Conservation (phyloP, 2,329 filamentous ascomycete genomes). For the Xylaria sp. region DNA sequence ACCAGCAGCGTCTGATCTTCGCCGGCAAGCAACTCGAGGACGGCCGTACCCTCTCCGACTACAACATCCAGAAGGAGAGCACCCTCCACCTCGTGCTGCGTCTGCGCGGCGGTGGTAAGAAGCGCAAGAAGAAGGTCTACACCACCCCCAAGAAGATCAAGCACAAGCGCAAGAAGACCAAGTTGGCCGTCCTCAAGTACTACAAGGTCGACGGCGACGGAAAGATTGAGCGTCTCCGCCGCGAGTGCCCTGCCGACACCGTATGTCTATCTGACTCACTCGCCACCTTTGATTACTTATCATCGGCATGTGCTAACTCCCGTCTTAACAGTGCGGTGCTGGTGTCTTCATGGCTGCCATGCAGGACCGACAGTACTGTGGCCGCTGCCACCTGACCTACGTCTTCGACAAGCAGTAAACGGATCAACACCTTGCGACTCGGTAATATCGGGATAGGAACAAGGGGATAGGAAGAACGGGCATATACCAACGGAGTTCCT, state of each 20-base stretch:
- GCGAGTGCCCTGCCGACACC: conserved; percentile 94
- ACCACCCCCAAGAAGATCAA: conserved; percentile 99
- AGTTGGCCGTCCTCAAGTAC: conserved; percentile 99
- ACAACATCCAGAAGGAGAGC: conserved; percentile 99
- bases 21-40: conserved; percentile 99
- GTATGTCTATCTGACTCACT: conserved; percentile 62
- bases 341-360: conserved; percentile 99
- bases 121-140: conserved; percentile 99
- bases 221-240: conserved; percentile 99
- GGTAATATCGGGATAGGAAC: conserved; percentile 28
- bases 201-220: conserved; percentile 99
- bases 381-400: conserved; percentile 78
- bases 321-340: conserved; percentile 81
- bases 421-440: conserved; percentile 27
- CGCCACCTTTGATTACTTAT: neutral
- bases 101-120: conserved; percentile 98
- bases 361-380: conserved; percentile 99
- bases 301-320: conserved; percentile 49
- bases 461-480: conserved; percentile 36
- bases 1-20: conserved; percentile 99
- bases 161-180: conserved; percentile 99
- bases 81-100: conserved; percentile 98
- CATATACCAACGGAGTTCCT: conserved; percentile 35
- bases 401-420: conserved; percentile 72
- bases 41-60: conserved; percentile 97